Evolutionary conservation across 352 stramenopile genomes (phyloP).

Genomic region (Pythium aquatile): DNA sequence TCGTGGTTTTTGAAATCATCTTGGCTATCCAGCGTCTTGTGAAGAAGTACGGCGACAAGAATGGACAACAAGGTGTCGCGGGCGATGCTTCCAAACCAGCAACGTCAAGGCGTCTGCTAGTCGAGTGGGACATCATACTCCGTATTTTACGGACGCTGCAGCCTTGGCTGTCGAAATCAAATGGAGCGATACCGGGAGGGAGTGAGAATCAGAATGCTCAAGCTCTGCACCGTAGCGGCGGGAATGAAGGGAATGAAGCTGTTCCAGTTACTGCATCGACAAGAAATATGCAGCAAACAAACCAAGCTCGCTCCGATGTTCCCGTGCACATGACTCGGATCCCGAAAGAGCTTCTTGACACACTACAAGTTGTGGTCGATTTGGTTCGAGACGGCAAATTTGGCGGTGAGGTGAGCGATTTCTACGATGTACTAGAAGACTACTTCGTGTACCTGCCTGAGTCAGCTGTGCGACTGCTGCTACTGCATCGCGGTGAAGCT

Average conservation of each 20-base stretch:
- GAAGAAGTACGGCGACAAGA: conserved; percentile 77
- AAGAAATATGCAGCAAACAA: not conserved
- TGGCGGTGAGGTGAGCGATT: conserved; percentile 63
- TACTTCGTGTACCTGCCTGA: conserved; percentile 72
- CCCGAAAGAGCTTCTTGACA: conserved; percentile 76
- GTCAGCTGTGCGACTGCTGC: conserved; percentile 51
- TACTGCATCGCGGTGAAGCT: conserved; percentile 59
- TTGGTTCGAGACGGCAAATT: conserved; percentile 61
- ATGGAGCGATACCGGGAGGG: conserved; percentile 15
- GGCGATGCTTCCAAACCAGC: not conserved
- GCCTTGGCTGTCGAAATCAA: conserved; percentile 54
- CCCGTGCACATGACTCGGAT: conserved; percentile 67
- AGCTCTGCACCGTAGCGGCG: conserved; percentile 21
- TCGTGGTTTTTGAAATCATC: conserved; percentile 88
- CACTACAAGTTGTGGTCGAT: conserved; percentile 69
- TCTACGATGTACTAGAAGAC: conserved; percentile 70
- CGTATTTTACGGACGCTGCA: conserved; percentile 66
- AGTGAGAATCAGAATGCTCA: not conserved
- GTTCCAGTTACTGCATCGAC: not conserved
- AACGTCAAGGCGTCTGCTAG: conserved; percentile 18
- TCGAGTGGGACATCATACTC: conserved; percentile 87
- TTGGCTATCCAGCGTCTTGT: conserved; percentile 82
- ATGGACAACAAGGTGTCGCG: not conserved
- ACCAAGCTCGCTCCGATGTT: conserved; percentile 2
- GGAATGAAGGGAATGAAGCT: conserved; percentile 1